These are phyloP conservation scores for Croton laevigatus DNA, from an alignment of 441 rosid genomes.

Conservation along the genomic window DNA sequence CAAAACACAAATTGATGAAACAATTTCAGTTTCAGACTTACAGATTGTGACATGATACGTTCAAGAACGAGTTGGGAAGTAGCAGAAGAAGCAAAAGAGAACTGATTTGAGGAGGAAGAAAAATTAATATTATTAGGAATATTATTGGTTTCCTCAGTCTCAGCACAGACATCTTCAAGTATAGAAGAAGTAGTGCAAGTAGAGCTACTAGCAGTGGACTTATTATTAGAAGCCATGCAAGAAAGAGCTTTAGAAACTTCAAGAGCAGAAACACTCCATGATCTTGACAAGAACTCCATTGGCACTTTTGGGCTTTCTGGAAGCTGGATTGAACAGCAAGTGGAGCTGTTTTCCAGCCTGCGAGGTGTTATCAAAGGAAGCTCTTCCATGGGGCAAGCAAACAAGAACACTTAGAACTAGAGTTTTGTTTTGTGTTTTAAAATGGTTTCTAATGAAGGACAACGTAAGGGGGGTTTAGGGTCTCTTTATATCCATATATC, in stretches of 20 bases:
- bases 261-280: slow-evolving; percentile 86
- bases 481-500: background rate
- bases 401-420: background rate
- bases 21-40: slow-evolving; percentile 20
- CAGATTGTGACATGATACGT: slow-evolving; percentile 92
- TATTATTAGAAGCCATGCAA: slow-evolving; percentile 26
- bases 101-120: slow-evolving; percentile 37
- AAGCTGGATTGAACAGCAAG: slow-evolving; percentile 32
- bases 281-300: slow-evolving; percentile 90
- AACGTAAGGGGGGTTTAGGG: background rate
- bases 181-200: slow-evolving; percentile 47
- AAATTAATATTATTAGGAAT: background rate
- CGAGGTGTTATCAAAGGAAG: slow-evolving; percentile 28
- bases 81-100: slow-evolving; percentile 68
- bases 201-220: slow-evolving; percentile 35
- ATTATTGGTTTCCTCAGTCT: slow-evolving; percentile 34
- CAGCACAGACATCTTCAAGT: slow-evolving; percentile 49
- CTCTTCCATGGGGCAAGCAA: slow-evolving; percentile 23
- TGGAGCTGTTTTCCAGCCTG: slow-evolving; percentile 17
- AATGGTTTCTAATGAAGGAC: background rate
- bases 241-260: slow-evolving; percentile 75
- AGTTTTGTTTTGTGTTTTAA: background rate
- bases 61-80: slow-evolving; percentile 93
- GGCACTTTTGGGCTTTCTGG: slow-evolving; percentile 94
- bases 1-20: background rate